phyloP scores from a whole-genome alignment of 805 yeast species.

The Candida rishiriensis region DNA sequence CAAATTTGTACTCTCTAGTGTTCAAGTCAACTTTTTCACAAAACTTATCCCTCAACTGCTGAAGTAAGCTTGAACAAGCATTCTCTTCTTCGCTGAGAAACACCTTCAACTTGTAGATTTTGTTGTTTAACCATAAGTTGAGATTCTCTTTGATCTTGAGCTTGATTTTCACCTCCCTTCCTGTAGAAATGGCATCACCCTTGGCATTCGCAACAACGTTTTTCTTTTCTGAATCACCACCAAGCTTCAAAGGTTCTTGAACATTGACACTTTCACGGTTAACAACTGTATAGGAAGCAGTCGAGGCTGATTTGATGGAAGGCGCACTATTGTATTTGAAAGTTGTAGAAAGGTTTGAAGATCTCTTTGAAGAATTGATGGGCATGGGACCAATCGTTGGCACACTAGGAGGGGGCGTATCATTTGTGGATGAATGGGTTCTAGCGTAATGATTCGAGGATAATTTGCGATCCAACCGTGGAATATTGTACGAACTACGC shows the following conservation, averaged over 20 bases:
- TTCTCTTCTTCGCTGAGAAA: constrained; percentile 7
- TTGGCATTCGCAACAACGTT: not conserved
- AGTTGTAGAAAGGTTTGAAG: constrained; percentile 5
- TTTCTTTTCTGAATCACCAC: too few relatives aligned
- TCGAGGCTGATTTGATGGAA: constrained; percentile 1
- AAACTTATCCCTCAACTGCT: constrained; percentile 12
- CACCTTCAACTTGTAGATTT: constrained; percentile 23
- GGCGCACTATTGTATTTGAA: constrained; percentile 7
- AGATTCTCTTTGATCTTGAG: constrained; percentile 18
- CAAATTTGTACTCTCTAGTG: constrained; percentile 16
- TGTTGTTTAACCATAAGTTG: constrained; percentile 16
- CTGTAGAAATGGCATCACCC: not conserved
- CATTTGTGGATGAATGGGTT: constrained; percentile 15
- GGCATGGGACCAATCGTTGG: constrained; percentile 18
- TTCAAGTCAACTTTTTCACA: constrained; percentile 21
- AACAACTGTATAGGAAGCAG: not conserved
- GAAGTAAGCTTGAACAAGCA: not conserved
- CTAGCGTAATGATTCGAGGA: constrained; percentile 3
- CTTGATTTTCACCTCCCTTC: constrained; percentile 12
- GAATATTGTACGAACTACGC: constrained; percentile 14
- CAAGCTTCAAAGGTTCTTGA: too few relatives aligned
- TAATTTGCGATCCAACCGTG: constrained; percentile 6
- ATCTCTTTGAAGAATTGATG: constrained; percentile 4
- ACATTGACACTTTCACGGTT: not conserved
- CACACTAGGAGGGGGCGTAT: constrained; percentile 13